Evolutionary conservation across 805 yeast genomes (phyloP), one percentile per base, ranked within the genome.

Genomic region (Metschnikowia hibisci): DNA sequence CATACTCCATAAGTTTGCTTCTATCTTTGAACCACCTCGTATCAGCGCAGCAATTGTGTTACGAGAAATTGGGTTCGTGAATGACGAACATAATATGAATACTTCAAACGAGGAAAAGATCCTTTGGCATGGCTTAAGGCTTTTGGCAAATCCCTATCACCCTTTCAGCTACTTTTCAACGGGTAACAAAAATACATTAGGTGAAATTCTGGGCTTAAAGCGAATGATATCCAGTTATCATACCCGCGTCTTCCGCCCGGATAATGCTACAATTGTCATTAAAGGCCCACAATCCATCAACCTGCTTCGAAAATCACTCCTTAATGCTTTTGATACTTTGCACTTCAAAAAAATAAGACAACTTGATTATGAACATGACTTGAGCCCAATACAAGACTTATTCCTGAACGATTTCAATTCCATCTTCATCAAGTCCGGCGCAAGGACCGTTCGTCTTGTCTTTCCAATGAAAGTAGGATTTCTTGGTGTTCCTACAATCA

Each of bases 271-370:
- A 0, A 40, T 84, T 18, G 87, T 82, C 1, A 50, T 85, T 4
- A 71, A 76, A 51, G 84, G 90, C 0, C 81, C 89, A 0, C 85
- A 82, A 44, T 79, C 90, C 0, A 50, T 83, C 27, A 81, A 80
- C 49, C 60, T 64, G 20, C 56, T 85, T 28, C 77, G 75, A 33
- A 82, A 51, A 45, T 80, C 13, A 81, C 81, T 0, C 32, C 82
- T 81, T 52, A 56, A 11, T 12, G 39, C 39, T 2, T 35, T 14
- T 10, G 32, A 31, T 12, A n/a, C 16, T 4, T 35, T 35, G 7
- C 32, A 29, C 23, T 20, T 20, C 23, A 20, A 20, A 20, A 20
- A 20, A 8, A 20, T 8, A 20, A 20, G 7, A 20, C 3, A 20
- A 20, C 8, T 8, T 3, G 23, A 20, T 20, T 2, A 20, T 20